Percentiles rank a stretch among this genome's conserved stretches.
These are phyloP conservation scores for Polygonum aviculare DNA, from an alignment of 148 eudicot genomes.

Conservation along the genomic window DNA sequence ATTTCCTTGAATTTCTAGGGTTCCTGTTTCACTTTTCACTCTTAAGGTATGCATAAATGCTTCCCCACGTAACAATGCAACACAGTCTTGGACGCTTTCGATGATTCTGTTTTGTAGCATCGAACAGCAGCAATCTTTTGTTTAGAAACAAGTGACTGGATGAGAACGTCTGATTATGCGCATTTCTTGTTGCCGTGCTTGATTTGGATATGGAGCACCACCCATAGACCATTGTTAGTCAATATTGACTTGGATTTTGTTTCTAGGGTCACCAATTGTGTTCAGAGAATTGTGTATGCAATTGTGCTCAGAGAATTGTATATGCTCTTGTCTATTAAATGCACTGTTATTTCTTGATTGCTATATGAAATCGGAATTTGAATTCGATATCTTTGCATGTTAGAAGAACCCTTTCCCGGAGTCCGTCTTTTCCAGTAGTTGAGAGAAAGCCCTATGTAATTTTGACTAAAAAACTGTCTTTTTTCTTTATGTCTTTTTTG, in stretches of 20 bases:
- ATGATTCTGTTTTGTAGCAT: not conserved
- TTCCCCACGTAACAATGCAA: not conserved
- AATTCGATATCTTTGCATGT: not conserved
- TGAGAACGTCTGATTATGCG: not conserved
- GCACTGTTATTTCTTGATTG: not conserved
- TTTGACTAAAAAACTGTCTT: not conserved
- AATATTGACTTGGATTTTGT: not conserved
- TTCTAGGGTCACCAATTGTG: not conserved
- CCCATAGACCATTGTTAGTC: not conserved
- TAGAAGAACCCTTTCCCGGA: not conserved
- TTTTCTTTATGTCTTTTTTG: no score
- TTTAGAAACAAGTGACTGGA: not conserved
- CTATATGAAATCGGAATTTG: not conserved
- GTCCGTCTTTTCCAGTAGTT: no score
- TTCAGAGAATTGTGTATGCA: not conserved
- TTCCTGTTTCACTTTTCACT: not conserved
- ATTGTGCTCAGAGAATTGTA: not conserved
- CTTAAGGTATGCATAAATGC: not conserved
- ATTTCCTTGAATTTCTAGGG: not conserved
- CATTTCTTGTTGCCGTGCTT: not conserved
- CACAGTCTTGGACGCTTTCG: not conserved
- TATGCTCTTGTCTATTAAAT: not conserved
- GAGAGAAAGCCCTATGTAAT: not conserved
- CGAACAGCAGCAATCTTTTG: not conserved
- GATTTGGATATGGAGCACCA: not conserved